A percentile compares a stretch with the other conserved stretches of the same genome.
Evolutionary conservation across 495 filamentous ascomycete genomes (phyloP).

Genomic region (Hapsidospora chrysogenum): DNA sequence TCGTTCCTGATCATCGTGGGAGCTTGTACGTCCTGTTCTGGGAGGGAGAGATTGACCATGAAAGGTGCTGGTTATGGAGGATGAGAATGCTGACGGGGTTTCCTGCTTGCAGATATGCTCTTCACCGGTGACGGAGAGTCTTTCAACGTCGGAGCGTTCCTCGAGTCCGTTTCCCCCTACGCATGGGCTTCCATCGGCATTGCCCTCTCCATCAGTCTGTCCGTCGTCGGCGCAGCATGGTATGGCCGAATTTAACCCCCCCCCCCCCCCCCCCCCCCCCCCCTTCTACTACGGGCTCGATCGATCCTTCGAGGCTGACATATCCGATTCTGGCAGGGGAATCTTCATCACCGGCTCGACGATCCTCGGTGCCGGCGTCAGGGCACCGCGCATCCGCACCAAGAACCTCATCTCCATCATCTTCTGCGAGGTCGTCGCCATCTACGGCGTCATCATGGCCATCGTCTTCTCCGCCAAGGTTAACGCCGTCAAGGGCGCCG

Average conservation of each 20-base stretch:
- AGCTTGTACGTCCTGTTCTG: conserved; percentile 44
- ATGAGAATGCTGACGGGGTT: conserved; percentile 3
- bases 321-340: conserved; percentile 44
- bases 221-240: conserved; percentile 95
- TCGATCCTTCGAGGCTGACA: conserved; percentile 12
- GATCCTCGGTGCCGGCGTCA: conserved; percentile 91
- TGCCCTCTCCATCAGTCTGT: conserved; percentile 84
- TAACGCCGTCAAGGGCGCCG: conserved; percentile 39
- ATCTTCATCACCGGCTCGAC: conserved; percentile 99
- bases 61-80: conserved; percentile 25
- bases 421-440: conserved; percentile 99
- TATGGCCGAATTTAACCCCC: too few relatives aligned
- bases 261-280: neutral
- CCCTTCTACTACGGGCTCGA: neutral
- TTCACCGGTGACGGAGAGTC: conserved; percentile 90
- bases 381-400: conserved; percentile 87
- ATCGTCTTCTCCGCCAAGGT: conserved; percentile 93
- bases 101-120: conserved; percentile 61
- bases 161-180: conserved; percentile 87
- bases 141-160: conserved; percentile 91
- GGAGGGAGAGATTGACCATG: conserved; percentile 3
- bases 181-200: conserved; percentile 87
- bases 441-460: conserved; percentile 99
- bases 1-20: conserved; percentile 67
- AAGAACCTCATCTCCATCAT: conserved; percentile 99